Conservation (phyloP, 2,329 filamentous ascomycete species). For the Nemania abortiva region DNA sequence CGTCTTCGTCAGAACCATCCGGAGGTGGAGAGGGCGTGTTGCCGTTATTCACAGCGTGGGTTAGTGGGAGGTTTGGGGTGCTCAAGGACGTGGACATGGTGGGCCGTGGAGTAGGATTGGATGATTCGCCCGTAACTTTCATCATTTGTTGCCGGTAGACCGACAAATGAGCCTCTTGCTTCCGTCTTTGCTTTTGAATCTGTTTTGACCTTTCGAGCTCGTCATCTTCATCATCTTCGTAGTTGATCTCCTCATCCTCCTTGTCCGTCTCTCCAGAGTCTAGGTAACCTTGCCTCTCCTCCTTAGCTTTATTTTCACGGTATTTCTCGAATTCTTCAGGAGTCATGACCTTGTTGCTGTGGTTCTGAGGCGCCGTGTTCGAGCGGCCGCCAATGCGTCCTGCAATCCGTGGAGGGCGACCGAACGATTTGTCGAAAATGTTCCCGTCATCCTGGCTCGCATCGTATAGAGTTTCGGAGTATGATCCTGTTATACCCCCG, state of each 20-base stretch:
- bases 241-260: conserved; percentile 58
- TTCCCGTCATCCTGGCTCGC: conserved; percentile 63
- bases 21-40: conserved; percentile 55
- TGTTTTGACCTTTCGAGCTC: conserved; percentile 80
- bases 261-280: conserved; percentile 57
- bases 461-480: conserved; percentile 50
- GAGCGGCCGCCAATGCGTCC: conserved; percentile 53
- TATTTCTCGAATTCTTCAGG: conserved; percentile 88
- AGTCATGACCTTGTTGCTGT: conserved; percentile 86
- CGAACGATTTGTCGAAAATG: conserved; percentile 64
- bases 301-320: conserved; percentile 77
- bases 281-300: conserved; percentile 58
- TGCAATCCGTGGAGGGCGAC: conserved; percentile 54
- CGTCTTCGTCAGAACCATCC: conserved; percentile 80
- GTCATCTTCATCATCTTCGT: conserved; percentile 77
- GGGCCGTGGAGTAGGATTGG: conserved; percentile 64
- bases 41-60: conserved; percentile 50
- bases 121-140: conserved; percentile 86
- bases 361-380: conserved; percentile 61
- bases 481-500: conserved; percentile 50
- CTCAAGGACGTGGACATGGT: conserved; percentile 70
- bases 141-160: conserved; percentile 96
- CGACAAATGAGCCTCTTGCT: conserved; percentile 90
- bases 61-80: conserved; percentile 68
- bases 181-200: conserved; percentile 80